Conservation (phyloP, 805 yeast genomes). For the Ogataea methylovora region DNA sequence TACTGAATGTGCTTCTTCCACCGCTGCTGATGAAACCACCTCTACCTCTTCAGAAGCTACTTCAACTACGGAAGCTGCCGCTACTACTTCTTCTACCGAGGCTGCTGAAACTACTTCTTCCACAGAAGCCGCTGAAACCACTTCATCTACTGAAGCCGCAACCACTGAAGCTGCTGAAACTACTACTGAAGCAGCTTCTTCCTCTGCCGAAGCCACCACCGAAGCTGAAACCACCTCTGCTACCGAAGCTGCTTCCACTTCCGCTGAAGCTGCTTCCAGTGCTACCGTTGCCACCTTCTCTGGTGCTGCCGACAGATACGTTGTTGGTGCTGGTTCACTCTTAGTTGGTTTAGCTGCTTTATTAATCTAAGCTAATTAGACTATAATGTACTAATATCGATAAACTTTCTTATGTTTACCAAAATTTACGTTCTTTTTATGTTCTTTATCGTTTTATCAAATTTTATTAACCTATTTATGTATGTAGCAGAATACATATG, state of each 20-base stretch:
- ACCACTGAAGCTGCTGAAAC: conserved; percentile 3
- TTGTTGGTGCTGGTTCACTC: conserved; percentile 13
- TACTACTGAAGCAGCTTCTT: conserved; percentile 1
- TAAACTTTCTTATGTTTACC: background rate
- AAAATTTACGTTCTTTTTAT: background rate
- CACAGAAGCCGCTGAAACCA: conserved; percentile 1
- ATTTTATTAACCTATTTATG: background rate
- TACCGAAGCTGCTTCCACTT: conserved; percentile 12
- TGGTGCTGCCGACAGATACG: conserved; percentile 9
- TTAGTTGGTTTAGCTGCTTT: conserved; percentile 12
- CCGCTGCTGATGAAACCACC: conserved; percentile 13
- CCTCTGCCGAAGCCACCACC: background rate
- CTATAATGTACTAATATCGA: background rate
- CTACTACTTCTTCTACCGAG: conserved; percentile 2
- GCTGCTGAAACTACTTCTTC: conserved; percentile 3
- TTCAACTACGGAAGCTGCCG: conserved; percentile 1
- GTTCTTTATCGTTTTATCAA: background rate
- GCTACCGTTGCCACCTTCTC: conserved; percentile 3
- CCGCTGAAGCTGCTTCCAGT: conserved; percentile 6
- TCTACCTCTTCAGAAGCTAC: conserved; percentile 7
- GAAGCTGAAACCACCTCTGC: conserved; percentile 1
- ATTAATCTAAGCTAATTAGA: conserved; percentile 5
- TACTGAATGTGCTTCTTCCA: conserved; percentile 5
- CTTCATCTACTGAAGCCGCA: conserved; percentile 1
- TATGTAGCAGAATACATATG: background rate